Evolutionary conservation across 192 early-diverging fungal species (phyloP), one percentile per base, ranked within the genome.

Genomic region (Entomortierella chlamydospora): DNA sequence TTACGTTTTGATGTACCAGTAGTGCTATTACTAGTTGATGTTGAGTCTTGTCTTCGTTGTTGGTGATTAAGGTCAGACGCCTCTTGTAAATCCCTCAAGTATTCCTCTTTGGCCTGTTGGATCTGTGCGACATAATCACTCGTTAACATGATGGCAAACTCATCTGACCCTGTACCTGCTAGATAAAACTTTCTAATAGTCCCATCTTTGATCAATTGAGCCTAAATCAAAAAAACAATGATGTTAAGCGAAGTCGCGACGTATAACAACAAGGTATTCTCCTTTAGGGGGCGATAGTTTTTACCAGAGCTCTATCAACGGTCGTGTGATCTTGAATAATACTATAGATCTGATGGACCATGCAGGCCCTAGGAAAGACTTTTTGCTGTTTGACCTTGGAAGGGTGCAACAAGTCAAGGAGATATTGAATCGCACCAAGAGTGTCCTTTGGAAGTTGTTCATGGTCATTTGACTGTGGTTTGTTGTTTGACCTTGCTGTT

Each of bases 341-440:
- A 22, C 78, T 74, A 43, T 86, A 86, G 29, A 86, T 43, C 67
- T 86, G 85, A 12, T 86, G 85, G 25, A 84, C 18, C 64, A 86
- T 73, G 37, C 85, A 86, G 1, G 83, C 64, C 1, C 67, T 53
- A 0, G 81, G 77, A 53, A 82, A 70, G 29, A 39, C 39, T 25
- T 79, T 79, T 28, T 66, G 76, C 29, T 79, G 76, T 15, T 55
- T 53, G 30, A 70, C 33, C 5, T 26, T 47, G 4, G 42, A 43
- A 13, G 76, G 76, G 15, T 34, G 68, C 15, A 70, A 29, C 9
- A 79, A 10, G 26, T 55, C 52, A 12, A 65, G 26, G 25, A 79
- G 63, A 25, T 70, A 70, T 30, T 66, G 30, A 28, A 79, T 66
- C 1, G 76, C 62, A 13, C 49, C 28, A 42, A 53, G 25, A 20